These are phyloP conservation scores for Spencermartinsiella europaea DNA, from an alignment of 805 yeast genomes.

Conservation along the genomic window DNA sequence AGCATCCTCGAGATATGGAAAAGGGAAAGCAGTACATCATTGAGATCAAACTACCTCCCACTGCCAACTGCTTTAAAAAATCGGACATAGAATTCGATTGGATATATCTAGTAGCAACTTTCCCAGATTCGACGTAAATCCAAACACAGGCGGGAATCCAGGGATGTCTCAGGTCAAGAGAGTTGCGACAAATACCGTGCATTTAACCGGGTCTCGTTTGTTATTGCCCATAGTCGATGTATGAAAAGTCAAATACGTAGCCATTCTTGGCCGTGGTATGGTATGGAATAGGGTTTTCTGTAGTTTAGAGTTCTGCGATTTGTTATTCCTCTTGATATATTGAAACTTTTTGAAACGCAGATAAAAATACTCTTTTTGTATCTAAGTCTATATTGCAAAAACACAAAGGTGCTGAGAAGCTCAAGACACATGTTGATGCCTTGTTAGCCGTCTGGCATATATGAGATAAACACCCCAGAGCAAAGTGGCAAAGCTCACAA, in stretches of 20 bases:
- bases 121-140: conserved; percentile 10
- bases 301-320: no score
- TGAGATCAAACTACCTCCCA: conserved; percentile 4
- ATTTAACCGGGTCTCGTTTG: neutral
- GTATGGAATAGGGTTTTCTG: no score
- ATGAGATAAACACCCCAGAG: conserved; percentile 13
- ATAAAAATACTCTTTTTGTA: no score
- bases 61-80: conserved; percentile 5
- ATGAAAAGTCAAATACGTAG: neutral
- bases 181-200: conserved; percentile 1
- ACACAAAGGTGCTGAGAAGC: no score
- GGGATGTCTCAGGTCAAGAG: neutral
- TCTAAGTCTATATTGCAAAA: no score
- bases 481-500: conserved; percentile 8
- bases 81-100: conserved; percentile 10
- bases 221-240: neutral
- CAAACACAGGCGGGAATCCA: conserved; percentile 8
- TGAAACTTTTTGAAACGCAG: no score
- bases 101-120: conserved; percentile 12
- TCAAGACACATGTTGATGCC: neutral
- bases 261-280: no score
- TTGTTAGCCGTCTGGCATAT: neutral
- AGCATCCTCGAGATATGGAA: neutral
- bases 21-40: conserved; percentile 2
- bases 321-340: no score